A percentile compares a stretch with the other conserved stretches of the same genome.
These are phyloP conservation scores for Panicum miliaceum DNA, from an alignment of 176 grass and related monocot genomes.

Conservation along the genomic window DNA sequence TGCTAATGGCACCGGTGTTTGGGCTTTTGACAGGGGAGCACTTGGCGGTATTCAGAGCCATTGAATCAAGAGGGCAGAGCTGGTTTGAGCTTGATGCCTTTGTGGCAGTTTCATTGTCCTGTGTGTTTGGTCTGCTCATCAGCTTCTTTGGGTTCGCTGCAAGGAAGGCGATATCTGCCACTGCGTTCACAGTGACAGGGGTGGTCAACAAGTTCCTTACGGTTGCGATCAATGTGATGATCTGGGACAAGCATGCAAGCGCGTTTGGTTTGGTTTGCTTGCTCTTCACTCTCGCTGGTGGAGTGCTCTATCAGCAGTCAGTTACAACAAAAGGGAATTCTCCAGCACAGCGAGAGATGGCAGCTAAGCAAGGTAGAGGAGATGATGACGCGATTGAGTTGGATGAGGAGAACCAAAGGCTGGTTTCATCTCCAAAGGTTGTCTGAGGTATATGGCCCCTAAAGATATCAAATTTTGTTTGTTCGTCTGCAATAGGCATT, in stretches of 20 bases:
- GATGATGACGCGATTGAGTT: conserved; percentile 15
- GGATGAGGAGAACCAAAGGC: conserved; percentile 56
- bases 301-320: conserved; percentile 78
- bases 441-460: conserved; percentile 31
- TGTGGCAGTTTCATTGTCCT: conserved; percentile 60
- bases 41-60: conserved; percentile 52
- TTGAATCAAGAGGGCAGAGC: conserved; percentile 53
- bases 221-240: conserved; percentile 79
- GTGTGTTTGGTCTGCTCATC: conserved; percentile 78
- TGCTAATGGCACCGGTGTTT: conserved; percentile 63
- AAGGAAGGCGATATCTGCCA: conserved; percentile 72
- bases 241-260: conserved; percentile 79
- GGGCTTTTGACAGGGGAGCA: conserved; percentile 72
- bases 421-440: conserved; percentile 58
- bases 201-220: conserved; percentile 85
- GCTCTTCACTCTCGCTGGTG: conserved; percentile 66
- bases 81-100: conserved; percentile 70
- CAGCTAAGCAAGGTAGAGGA: conserved; percentile 15
- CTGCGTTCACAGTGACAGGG: conserved; percentile 73
- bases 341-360: conserved; percentile 27
- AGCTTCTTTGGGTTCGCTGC: conserved; percentile 83
- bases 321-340: conserved; percentile 53
- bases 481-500: background rate
- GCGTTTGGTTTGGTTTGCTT: conserved; percentile 62
- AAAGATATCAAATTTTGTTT: conserved; percentile 29